A percentile compares a stretch with the other conserved stretches of the same genome.
These are phyloP conservation scores for Trichosanthes truncata DNA, from an alignment of 306 rosid species.

Conservation along the genomic window DNA sequence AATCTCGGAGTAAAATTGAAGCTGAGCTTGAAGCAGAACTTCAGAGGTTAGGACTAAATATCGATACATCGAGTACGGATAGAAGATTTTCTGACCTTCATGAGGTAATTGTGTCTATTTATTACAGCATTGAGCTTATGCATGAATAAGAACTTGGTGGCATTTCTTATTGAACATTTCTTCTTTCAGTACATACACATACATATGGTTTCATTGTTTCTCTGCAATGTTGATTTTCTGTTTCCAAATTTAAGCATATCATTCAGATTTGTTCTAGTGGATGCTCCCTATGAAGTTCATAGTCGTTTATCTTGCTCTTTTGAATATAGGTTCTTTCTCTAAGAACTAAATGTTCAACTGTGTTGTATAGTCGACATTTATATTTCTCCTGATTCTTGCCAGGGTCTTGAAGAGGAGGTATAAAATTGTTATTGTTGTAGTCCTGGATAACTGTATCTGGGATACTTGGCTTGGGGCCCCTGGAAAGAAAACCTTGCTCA, in stretches of 20 bases:
- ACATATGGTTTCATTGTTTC: background rate
- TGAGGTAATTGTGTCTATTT: conserved; percentile 43
- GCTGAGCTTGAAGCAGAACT: conserved; percentile 99
- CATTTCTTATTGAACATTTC: background rate
- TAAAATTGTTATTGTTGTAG: background rate
- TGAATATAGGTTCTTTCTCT: background rate
- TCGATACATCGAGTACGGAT: conserved; percentile 37
- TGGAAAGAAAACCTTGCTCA: background rate
- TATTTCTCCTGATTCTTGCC: background rate
- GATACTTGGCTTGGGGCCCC: background rate
- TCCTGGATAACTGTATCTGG: background rate
- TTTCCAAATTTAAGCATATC: background rate
- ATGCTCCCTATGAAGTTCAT: background rate
- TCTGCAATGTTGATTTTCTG: background rate
- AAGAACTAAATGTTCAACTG: background rate
- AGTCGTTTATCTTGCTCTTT: background rate
- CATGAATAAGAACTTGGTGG: background rate
- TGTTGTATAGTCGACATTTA: background rate
- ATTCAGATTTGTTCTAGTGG: background rate
- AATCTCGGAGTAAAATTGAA: conserved; percentile 72
- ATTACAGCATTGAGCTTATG: background rate
- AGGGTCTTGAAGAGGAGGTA: background rate
- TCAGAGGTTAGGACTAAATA: conserved; percentile 68
- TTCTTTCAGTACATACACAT: background rate
- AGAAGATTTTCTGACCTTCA: conserved; percentile 38